phyloP scores from a whole-genome alignment of 1,284 basidiomycete species.

The Moesziomyces globuligerus region DNA sequence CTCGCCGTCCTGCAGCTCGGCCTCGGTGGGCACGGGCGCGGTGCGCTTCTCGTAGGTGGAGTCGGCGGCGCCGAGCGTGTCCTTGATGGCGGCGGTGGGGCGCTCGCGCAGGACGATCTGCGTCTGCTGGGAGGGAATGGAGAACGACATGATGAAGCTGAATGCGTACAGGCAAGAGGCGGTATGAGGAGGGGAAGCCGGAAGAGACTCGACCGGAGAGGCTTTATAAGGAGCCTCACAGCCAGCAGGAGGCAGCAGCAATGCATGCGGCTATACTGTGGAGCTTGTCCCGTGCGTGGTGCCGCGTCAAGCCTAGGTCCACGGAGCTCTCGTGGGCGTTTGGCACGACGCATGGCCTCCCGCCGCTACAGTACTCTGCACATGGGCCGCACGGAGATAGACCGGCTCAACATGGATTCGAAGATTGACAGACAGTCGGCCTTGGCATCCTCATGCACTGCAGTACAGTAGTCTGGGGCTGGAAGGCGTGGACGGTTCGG shows the following conservation, averaged over 20 bases:
- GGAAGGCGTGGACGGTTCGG: too few relatives aligned
- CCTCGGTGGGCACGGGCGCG: conserved; percentile 31
- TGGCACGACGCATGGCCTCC: too few relatives aligned
- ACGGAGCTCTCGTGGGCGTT: too few relatives aligned
- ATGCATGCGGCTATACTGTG: neutral
- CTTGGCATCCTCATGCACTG: neutral
- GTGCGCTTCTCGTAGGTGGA: conserved; percentile 57
- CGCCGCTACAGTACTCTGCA: too few relatives aligned
- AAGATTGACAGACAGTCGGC: too few relatives aligned
- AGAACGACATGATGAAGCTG: conserved; percentile 27
- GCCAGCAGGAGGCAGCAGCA: too few relatives aligned
- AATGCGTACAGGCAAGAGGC: neutral
- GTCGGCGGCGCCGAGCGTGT: conserved; percentile 41
- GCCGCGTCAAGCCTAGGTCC: too few relatives aligned
- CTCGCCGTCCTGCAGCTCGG: conserved; percentile 55
- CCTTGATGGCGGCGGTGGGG: conserved; percentile 59
- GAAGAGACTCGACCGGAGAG: too few relatives aligned
- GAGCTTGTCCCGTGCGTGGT: too few relatives aligned
- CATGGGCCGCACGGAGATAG: neutral
- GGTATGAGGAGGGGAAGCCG: conserved; percentile 4
- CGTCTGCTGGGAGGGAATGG: conserved; percentile 35
- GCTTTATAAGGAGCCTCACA: too few relatives aligned
- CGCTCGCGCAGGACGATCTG: conserved; percentile 65
- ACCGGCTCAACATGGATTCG: too few relatives aligned
- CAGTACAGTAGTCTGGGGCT: too few relatives aligned